Evolutionary conservation across 805 yeast species (phyloP).

Genomic region (Starmerella powellii): DNA sequence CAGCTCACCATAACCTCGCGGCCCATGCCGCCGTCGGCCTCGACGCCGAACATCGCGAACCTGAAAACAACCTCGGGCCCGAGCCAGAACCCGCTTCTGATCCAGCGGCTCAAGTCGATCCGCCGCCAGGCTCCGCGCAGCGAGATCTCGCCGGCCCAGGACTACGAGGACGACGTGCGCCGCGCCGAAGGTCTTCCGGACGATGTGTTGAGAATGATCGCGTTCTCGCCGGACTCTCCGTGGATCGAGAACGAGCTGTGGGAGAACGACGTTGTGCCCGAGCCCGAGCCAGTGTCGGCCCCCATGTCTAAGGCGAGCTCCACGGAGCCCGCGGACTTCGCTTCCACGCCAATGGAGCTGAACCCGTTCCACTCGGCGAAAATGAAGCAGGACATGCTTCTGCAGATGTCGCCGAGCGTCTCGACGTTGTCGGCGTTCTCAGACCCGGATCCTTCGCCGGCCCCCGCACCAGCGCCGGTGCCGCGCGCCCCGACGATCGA

Average conservation of each 20-base stretch:
- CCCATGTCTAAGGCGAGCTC: background rate
- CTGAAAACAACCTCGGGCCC: constrained; percentile 12
- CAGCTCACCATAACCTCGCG: constrained; percentile 18
- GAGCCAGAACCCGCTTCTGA: constrained; percentile 16
- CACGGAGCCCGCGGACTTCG: background rate
- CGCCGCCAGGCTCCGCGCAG: constrained; percentile 12
- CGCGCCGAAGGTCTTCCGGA: constrained; percentile 20
- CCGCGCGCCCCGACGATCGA: constrained; percentile 11
- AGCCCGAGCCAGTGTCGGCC: background rate
- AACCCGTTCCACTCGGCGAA: constrained; percentile 10
- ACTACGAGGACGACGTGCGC: constrained; percentile 12
- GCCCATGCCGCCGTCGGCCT: constrained; percentile 7
- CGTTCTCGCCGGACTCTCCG: constrained; percentile 21
- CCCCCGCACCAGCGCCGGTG: background rate
- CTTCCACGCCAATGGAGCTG: background rate
- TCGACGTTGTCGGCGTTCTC: constrained; percentile 1
- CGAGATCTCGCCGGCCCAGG: background rate
- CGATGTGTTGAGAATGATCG: constrained; percentile 20
- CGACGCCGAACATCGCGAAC: constrained; percentile 4
- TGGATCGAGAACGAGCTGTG: constrained; percentile 14
- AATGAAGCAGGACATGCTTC: background rate
- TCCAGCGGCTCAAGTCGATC: constrained; percentile 21
- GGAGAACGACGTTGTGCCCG: background rate
- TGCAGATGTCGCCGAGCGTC: constrained; percentile 4
- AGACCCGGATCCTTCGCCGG: background rate